Base-by-base conservation (phyloP, 352 stramenopile species). In the Pythium monospermum region DNA sequence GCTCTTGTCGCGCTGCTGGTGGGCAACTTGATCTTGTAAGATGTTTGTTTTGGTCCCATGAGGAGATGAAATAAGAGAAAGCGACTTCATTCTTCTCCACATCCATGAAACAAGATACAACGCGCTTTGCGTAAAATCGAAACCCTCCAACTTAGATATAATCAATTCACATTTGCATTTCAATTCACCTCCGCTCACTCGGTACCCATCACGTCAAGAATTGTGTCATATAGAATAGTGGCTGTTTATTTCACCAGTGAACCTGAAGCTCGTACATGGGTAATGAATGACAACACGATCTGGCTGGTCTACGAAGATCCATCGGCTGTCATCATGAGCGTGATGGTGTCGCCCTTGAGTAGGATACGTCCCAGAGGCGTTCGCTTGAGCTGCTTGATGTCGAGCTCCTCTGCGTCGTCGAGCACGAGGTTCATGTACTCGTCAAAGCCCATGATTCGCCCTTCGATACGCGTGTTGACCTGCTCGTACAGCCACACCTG, bases 371-470 rank as follows among this genome's bases (percentile, higher is more conserved):
- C 96, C 28, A 99, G 76, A 46, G 95, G 76, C 44, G 80, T 96
- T 59, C 85, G 85, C 67, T 96, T 96, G 44, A 96, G 85, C 43
- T 91, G 96, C 72, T 97, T 98, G 42, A 96, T 83, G 58, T 97
- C 85, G 16, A 99, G 70, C 71, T 99, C 96, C 57, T 98, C 92
- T 11, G 96, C 96, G 67, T 99, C 92, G 67, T 99, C 96, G 59
- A 99, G 80, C 31, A 99, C 95, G 37, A 99, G 80, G 78, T 99
- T 99, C 97, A 99, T 99, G 82, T 99, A 99, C 73, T 98, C 94
- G 69, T 98, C 94, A 67, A 98, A 98, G 40, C 94, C 94, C 79
- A 94, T 98, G 71, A 99, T 99, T 46, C 97, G 92, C n/a, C 97
- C 97, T 71, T 99, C 97, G 53, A 99, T 98, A 54, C 94, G 73